Evolutionary conservation across 2,329 filamentous ascomycete genomes (phyloP).

Genomic region (Colletotrichum noveboracense): DNA sequence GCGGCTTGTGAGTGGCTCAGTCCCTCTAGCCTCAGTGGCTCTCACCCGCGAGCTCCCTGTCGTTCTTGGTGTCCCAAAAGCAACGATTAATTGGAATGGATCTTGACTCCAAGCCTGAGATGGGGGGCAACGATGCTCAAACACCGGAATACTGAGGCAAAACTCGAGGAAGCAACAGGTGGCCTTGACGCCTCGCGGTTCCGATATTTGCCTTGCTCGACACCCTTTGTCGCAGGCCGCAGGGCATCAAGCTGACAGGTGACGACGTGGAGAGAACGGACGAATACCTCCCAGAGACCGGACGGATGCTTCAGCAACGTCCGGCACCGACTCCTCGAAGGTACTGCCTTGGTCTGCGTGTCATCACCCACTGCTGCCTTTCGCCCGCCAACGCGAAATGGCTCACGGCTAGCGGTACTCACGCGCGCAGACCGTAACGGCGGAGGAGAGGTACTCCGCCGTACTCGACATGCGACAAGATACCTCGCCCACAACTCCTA

Average conservation of each 20-base stretch:
- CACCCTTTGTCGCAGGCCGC: neutral
- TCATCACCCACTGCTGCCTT: neutral
- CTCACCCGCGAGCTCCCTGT: slow-evolving; percentile 2
- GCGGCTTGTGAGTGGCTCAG: slow-evolving; percentile 13
- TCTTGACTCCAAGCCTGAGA: neutral
- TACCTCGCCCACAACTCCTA: neutral
- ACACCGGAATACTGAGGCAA: neutral
- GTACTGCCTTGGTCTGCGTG: neutral
- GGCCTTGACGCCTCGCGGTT: neutral
- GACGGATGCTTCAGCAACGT: neutral
- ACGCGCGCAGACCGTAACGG: neutral
- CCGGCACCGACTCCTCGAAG: neutral
- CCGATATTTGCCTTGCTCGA: neutral
- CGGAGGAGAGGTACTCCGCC: neutral
- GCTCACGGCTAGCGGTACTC: neutral
- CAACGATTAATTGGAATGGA: slow-evolving; percentile 14
- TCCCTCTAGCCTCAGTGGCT: slow-evolving; percentile 21
- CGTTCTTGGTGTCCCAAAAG: slow-evolving; percentile 1
- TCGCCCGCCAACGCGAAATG: neutral
- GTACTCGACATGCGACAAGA: neutral
- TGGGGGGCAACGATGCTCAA: neutral
- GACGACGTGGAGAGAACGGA: neutral
- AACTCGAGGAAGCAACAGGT: neutral
- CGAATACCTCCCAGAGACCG: neutral
- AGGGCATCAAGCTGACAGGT: neutral